These are phyloP conservation scores for Carpinus viminea DNA, from an alignment of 306 rosid species.

Conservation along the genomic window DNA sequence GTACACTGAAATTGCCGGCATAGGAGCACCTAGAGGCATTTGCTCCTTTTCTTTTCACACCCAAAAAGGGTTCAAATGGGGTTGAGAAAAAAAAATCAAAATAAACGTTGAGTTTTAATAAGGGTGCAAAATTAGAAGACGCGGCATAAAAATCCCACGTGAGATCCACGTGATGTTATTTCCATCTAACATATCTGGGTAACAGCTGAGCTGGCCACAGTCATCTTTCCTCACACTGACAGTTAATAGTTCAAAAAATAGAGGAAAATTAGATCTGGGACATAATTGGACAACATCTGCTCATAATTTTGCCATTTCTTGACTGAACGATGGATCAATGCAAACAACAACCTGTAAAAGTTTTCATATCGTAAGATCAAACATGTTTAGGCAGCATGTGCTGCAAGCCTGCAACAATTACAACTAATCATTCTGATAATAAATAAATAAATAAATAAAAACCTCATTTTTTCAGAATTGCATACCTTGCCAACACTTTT, in stretches of 20 bases:
- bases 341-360: slow-evolving; percentile 77
- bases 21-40: too few relatives aligned
- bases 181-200: too few relatives aligned
- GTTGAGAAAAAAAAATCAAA: too few relatives aligned
- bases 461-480: not conserved
- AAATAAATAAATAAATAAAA: slow-evolving; percentile 3
- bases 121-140: too few relatives aligned
- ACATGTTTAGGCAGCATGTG: not conserved
- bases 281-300: not conserved
- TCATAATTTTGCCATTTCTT: slow-evolving; percentile 71
- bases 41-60: too few relatives aligned
- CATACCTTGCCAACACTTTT: slow-evolving; percentile 95
- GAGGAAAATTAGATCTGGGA: not conserved
- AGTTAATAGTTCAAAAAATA: not conserved
- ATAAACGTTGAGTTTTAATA: too few relatives aligned
- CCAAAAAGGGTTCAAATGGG: too few relatives aligned
- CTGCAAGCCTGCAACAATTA: not conserved
- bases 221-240: not conserved
- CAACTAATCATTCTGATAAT: not conserved
- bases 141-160: too few relatives aligned
- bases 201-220: too few relatives aligned
- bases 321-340: slow-evolving; percentile 65
- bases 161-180: too few relatives aligned
- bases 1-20: too few relatives aligned
- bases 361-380: slow-evolving; percentile 20